These are phyloP conservation scores for Eimeria sp. DNA, from an alignment of 169 alveolate species.

Conservation along the genomic window DNA sequence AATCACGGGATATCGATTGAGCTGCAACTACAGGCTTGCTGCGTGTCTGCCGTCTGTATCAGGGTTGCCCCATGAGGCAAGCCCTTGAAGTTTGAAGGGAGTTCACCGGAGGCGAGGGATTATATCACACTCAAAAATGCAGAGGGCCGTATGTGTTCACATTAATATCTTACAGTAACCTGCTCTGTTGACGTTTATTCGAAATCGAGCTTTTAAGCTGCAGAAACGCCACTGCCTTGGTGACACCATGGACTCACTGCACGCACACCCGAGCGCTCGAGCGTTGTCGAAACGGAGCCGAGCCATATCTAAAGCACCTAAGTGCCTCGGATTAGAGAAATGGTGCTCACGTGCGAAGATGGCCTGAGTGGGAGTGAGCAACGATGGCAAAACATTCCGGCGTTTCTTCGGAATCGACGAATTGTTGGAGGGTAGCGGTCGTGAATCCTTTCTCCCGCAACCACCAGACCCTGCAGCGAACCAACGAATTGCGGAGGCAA, in stretches of 20 bases:
- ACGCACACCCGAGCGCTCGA: background rate
- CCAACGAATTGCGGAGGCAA: background rate
- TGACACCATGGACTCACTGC: background rate
- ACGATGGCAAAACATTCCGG: constrained; percentile 76
- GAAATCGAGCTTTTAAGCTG: background rate
- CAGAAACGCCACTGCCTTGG: constrained; percentile 4
- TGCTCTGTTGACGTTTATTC: background rate
- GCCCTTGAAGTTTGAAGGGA: background rate
- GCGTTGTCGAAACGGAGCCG: background rate
- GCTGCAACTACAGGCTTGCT: background rate
- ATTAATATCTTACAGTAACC: background rate
- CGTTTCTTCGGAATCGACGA: constrained; percentile 51
- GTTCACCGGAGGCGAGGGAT: background rate
- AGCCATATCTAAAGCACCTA: background rate
- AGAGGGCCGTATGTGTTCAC: background rate
- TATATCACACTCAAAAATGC: background rate
- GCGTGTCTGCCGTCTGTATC: background rate
- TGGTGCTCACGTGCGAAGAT: background rate
- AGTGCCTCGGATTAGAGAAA: background rate
- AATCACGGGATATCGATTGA: background rate
- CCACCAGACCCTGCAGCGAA: constrained; percentile 66
- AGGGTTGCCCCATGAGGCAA: background rate
- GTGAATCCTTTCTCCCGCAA: constrained; percentile 72
- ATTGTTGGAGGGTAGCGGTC: constrained; percentile 67
- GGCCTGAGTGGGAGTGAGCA: constrained; percentile 40